Conservation (phyloP, 148 eudicot genomes). For the Selenicereus undatus region DNA sequence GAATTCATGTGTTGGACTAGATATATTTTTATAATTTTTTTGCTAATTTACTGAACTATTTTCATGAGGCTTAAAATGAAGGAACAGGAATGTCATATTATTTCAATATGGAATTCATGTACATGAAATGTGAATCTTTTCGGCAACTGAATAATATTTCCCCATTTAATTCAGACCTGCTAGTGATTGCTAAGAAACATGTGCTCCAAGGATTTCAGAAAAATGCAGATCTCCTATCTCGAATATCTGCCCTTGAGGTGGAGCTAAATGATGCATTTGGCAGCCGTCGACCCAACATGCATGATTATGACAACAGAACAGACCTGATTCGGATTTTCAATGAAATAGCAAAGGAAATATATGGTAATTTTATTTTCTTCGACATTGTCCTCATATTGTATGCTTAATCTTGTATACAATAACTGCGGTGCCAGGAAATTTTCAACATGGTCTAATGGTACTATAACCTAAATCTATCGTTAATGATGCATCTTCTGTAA, state of each 20-base stretch:
- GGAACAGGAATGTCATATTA: too few species aligned
- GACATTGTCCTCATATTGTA: not conserved
- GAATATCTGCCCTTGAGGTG: slow-evolving; percentile 37
- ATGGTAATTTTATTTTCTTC: slow-evolving; percentile 42
- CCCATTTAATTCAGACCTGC: slow-evolving; percentile 36
- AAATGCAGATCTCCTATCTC: slow-evolving; percentile 27
- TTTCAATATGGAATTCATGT: not conserved
- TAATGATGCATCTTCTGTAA: not conserved
- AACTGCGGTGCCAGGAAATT: not conserved
- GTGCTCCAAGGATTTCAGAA: slow-evolving; percentile 42
- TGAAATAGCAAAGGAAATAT: slow-evolving; percentile 68
- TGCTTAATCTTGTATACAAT: not conserved
- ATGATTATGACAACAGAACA: slow-evolving; percentile 58
- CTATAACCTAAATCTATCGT: not conserved
- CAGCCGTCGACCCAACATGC: slow-evolving; percentile 43
- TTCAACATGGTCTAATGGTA: not conserved
- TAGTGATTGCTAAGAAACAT: slow-evolving; percentile 38
- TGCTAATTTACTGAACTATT: not conserved
- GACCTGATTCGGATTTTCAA: slow-evolving; percentile 69
- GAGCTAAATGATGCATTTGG: slow-evolving; percentile 48
- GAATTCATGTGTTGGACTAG: not conserved
- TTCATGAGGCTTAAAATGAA: not conserved
- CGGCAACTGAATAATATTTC: slow-evolving; percentile 3
- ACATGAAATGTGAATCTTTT: not conserved
- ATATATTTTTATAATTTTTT: not conserved